phyloP scores from a whole-genome alignment of 306 rosid genomes.

The Gastrolobium bilobum region DNA sequence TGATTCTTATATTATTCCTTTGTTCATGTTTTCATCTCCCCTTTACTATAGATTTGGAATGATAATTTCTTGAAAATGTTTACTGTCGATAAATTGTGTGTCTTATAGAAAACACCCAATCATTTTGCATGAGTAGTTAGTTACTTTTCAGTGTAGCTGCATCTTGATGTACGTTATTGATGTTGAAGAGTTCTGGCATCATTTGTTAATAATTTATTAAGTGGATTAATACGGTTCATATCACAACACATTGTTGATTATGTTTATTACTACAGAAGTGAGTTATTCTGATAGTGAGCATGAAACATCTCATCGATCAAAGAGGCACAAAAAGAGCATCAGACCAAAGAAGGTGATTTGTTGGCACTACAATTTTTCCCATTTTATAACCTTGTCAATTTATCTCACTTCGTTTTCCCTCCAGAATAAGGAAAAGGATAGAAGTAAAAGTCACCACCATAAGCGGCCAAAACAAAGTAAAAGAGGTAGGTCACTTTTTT shows the following conservation, averaged over 20 bases:
- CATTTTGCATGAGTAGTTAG: background rate
- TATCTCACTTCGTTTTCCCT: constrained; percentile 16
- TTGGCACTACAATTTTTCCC: constrained; percentile 8
- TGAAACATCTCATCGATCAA: constrained; percentile 73
- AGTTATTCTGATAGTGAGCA: constrained; percentile 80
- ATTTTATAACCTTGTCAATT: constrained; percentile 28
- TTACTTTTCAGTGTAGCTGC: background rate
- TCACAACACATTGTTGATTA: constrained; percentile 19
- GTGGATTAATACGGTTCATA: constrained; percentile 30
- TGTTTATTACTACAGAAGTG: constrained; percentile 56
- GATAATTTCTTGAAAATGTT: background rate
- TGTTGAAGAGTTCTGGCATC: constrained; percentile 7
- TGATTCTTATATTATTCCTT: background rate
- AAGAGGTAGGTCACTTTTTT: constrained; percentile 76
- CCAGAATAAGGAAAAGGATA: constrained; percentile 80
- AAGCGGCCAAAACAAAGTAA: constrained; percentile 73
- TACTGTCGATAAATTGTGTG: constrained; percentile 6
- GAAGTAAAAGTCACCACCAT: constrained; percentile 72
- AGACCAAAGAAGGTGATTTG: constrained; percentile 75
- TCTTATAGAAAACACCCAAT: background rate
- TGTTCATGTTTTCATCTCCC: background rate
- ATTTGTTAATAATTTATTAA: background rate
- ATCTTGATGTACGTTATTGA: constrained; percentile 9
- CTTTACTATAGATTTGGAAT: no score
- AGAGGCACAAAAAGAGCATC: constrained; percentile 84